Evolutionary conservation across 169 alveolate genomes (phyloP).

Genomic region (Plasmodium knowlesi): DNA sequence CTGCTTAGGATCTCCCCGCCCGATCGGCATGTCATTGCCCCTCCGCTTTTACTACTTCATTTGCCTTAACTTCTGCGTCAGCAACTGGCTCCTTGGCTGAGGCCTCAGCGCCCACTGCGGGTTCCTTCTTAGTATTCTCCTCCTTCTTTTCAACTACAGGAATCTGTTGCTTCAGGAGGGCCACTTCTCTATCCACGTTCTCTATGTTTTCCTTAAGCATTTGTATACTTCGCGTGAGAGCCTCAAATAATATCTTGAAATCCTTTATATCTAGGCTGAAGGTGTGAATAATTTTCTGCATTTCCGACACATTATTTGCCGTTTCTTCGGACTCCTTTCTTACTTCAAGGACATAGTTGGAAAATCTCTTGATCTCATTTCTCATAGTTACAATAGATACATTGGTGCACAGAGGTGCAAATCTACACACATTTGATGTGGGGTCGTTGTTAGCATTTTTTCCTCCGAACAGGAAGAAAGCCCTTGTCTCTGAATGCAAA

Average conservation of each 20-base stretch:
- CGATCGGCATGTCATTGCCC: not conserved
- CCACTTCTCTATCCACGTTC: slow-evolving; percentile 18
- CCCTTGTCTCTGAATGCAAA: slow-evolving; percentile 68
- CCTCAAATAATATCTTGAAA: slow-evolving; percentile 64
- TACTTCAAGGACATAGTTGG: slow-evolving; percentile 32
- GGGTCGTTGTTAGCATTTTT: slow-evolving; percentile 69
- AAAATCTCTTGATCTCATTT: slow-evolving; percentile 39
- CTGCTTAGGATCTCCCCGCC: not conserved
- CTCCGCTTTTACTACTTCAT: not conserved
- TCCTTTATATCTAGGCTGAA: slow-evolving; percentile 69
- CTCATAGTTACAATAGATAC: slow-evolving; percentile 73
- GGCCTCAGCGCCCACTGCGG: not conserved
- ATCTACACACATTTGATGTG: slow-evolving; percentile 70
- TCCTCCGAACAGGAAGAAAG: slow-evolving; percentile 74
- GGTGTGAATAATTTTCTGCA: slow-evolving; percentile 63
- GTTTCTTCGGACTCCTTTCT: slow-evolving; percentile 67
- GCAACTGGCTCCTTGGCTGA: not conserved
- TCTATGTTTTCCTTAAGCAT: slow-evolving; percentile 36
- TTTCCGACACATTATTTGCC: slow-evolving; percentile 65
- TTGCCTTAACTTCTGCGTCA: not conserved
- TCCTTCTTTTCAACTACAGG: not conserved
- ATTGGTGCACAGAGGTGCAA: slow-evolving; percentile 75
- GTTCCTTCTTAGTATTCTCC: not conserved
- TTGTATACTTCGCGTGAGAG: slow-evolving; percentile 54
- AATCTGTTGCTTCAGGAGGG: slow-evolving; percentile 4